phyloP scores from a whole-genome alignment of 108 stramenopile genomes.

The Nitzschia putrida region DNA sequence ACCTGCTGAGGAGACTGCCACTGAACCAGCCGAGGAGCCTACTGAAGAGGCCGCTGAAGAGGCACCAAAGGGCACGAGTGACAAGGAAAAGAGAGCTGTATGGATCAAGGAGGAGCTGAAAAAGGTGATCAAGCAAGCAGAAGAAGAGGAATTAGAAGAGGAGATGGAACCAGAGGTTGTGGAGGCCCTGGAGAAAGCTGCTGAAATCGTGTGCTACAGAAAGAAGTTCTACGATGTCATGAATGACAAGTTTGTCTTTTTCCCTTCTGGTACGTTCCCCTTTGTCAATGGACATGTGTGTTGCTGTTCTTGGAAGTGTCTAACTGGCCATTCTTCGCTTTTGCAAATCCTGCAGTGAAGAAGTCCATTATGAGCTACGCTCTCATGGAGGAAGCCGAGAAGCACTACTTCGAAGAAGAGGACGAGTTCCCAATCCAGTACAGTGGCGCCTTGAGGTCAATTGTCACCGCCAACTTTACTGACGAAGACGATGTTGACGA shows the following conservation, averaged over 20 bases:
- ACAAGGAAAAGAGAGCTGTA: slow-evolving; percentile 20
- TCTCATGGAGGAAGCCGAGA: slow-evolving; percentile 32
- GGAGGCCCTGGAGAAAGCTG: slow-evolving; percentile 33
- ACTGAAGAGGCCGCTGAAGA: background rate
- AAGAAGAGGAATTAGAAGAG: slow-evolving; percentile 25
- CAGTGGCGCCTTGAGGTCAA: slow-evolving; percentile 13
- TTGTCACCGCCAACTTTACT: slow-evolving; percentile 1
- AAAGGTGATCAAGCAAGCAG: slow-evolving; percentile 16
- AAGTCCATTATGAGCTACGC: slow-evolving; percentile 26
- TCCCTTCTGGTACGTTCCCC: slow-evolving; percentile 7
- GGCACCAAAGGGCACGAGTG: background rate
- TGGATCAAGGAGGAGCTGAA: slow-evolving; percentile 30
- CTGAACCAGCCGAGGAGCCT: background rate
- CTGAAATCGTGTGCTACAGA: slow-evolving; percentile 17
- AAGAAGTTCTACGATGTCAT: slow-evolving; percentile 37
- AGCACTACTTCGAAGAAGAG: slow-evolving; percentile 38
- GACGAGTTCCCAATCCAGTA: slow-evolving; percentile 36
- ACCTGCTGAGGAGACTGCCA: background rate
- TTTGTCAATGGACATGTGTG: background rate
- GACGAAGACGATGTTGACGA: slow-evolving; percentile 32
- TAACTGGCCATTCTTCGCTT: background rate
- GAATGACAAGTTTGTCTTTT: slow-evolving; percentile 30
- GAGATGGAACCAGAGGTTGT: slow-evolving; percentile 31
- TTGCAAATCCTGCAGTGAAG: background rate
- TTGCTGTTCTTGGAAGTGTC: background rate